Percentiles rank a stretch among this genome's conserved stretches.
Evolutionary conservation across 1,139 yeast genomes (phyloP).

Genomic region (Candida tropicalis): DNA sequence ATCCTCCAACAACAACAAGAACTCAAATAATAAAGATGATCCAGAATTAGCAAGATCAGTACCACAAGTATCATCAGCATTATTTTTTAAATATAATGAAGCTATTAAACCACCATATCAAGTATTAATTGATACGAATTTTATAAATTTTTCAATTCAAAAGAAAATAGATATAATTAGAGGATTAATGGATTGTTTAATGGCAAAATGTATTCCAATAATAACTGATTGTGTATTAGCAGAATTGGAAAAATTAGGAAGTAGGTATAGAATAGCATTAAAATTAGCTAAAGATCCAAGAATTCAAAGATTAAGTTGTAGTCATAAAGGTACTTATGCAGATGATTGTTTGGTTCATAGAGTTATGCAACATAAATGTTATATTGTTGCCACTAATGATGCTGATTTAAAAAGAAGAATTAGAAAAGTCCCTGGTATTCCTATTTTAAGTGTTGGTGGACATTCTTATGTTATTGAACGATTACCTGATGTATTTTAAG

Average conservation of each 20-base stretch:
- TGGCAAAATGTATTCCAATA: conserved; percentile 93
- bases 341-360: conserved; percentile 95
- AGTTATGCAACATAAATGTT: conserved; percentile 94
- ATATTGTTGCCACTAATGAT: conserved; percentile 96
- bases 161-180: conserved; percentile 90
- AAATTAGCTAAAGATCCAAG: conserved; percentile 93
- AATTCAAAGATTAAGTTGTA: conserved; percentile 80
- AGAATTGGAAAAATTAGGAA: conserved; percentile 93
- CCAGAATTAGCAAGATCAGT: conserved; percentile 81
- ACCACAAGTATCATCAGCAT: conserved; percentile 95
- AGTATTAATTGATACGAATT: conserved; percentile 92
- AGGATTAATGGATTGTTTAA: conserved; percentile 94
- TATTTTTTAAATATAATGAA: conserved; percentile 91
- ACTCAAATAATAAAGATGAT: conserved; percentile 48
- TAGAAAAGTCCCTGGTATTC: conserved; percentile 96
- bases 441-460: conserved; percentile 93
- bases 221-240: conserved; percentile 98
- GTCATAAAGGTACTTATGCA: conserved; percentile 96
- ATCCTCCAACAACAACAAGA: conserved; percentile 25
- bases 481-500: conserved; percentile 91
- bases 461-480: conserved; percentile 92
- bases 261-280: conserved; percentile 89
- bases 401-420: conserved; percentile 95
- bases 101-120: conserved; percentile 97
- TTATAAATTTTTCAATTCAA: conserved; percentile 92